Percentiles rank a stretch among this genome's conserved stretches.
Evolutionary conservation across 2,329 filamentous ascomycete genomes (phyloP).

Genomic region (Cyphellophora europaea): DNA sequence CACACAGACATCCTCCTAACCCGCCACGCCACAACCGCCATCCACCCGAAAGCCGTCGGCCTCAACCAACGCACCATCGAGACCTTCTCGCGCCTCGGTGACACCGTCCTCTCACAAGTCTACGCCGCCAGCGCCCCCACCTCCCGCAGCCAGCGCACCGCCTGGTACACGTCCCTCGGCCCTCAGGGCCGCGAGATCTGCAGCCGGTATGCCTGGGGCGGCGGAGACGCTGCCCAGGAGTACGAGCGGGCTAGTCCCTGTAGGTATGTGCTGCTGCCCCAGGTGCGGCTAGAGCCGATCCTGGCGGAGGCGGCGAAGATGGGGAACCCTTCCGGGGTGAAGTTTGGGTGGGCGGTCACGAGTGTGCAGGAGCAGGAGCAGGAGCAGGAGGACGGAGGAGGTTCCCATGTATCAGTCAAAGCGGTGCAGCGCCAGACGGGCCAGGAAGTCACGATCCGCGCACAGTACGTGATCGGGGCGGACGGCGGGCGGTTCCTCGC

Average conservation of each 20-base stretch:
- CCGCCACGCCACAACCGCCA: conserved; percentile 20
- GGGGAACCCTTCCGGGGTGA: not conserved
- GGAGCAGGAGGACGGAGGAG: too few relatives aligned
- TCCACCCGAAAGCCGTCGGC: conserved; percentile 24
- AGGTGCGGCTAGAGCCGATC: conserved; percentile 30
- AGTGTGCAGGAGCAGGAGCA: conserved; percentile 23
- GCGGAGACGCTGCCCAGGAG: too few relatives aligned
- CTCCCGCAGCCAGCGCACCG: too few relatives aligned
- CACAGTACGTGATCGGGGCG: conserved; percentile 23
- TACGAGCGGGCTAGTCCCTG: conserved; percentile 21
- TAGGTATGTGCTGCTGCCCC: conserved; percentile 23
- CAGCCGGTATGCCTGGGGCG: too few relatives aligned
- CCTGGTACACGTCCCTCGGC: conserved; percentile 26
- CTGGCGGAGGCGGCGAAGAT: not conserved
- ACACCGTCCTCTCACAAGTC: too few relatives aligned
- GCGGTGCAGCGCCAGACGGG: conserved; percentile 10
- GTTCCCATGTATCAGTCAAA: too few relatives aligned
- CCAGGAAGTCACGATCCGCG: conserved; percentile 7
- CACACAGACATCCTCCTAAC: not conserved
- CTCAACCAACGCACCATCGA: conserved; percentile 22
- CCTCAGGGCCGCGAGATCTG: conserved; percentile 21
- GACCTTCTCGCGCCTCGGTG: too few relatives aligned
- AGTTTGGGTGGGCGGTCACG: conserved; percentile 33
- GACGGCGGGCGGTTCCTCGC: too few relatives aligned
- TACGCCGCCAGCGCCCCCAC: too few relatives aligned